A percentile compares a stretch with the other conserved stretches of the same genome.
Evolutionary conservation across 352 stramenopile species (phyloP).

Genomic region (Globisporangium recalcitrans): DNA sequence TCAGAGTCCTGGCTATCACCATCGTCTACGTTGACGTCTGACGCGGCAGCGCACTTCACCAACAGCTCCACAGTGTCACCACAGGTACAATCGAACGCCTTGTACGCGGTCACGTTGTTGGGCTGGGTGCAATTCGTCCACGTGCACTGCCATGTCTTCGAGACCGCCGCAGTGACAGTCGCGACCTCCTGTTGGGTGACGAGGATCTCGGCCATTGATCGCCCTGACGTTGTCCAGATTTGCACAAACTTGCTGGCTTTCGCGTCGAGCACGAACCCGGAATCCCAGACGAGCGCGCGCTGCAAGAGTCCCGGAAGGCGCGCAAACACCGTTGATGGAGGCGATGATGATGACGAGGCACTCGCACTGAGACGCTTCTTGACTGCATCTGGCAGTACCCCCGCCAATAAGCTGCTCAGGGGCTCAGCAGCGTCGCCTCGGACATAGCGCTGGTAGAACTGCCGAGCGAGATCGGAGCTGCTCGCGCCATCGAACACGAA

Average conservation of each 20-base stretch:
- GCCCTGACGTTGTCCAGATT: slow-evolving; percentile 11
- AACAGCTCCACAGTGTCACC: background rate
- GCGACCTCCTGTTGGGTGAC: background rate
- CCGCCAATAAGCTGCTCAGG: background rate
- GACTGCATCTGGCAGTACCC: slow-evolving; percentile 12
- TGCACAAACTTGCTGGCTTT: slow-evolving; percentile 7
- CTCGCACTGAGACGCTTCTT: slow-evolving; percentile 5
- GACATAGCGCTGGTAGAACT: slow-evolving; percentile 20
- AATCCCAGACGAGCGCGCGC: slow-evolving; percentile 21
- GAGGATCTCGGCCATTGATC: slow-evolving; percentile 21
- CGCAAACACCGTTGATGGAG: slow-evolving; percentile 4
- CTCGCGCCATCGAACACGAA: slow-evolving; percentile 15
- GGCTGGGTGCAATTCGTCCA: background rate
- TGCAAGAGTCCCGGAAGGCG: slow-evolving; percentile 18
- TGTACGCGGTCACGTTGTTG: background rate
- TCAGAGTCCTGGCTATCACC: background rate
- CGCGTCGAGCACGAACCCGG: slow-evolving; percentile 13
- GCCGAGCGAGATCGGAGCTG: slow-evolving; percentile 23
- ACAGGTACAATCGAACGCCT: background rate
- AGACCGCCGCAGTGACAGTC: background rate
- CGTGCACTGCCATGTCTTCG: background rate
- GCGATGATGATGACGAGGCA: background rate
- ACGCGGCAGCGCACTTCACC: background rate
- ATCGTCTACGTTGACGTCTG: background rate
- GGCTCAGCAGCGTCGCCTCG: background rate